Percentiles rank a stretch among this genome's conserved stretches.
phyloP scores from a whole-genome alignment of 1,284 basidiomycete species.

The Xanthoconium separans region DNA sequence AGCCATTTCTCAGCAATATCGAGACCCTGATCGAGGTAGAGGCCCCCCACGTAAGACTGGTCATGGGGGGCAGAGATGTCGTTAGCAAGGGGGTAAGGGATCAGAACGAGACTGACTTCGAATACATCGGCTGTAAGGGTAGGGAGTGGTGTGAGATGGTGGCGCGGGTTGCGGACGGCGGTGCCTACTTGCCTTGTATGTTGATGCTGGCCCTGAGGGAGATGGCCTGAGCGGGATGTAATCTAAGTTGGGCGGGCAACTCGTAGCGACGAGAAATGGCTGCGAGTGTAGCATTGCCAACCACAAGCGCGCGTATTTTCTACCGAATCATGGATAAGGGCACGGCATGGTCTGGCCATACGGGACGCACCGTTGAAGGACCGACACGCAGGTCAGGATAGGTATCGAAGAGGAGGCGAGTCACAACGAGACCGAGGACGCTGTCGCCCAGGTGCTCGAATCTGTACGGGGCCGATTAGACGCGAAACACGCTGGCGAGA shows the following conservation, averaged over 20 bases:
- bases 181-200: slow-evolving; percentile 57
- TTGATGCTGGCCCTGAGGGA: slow-evolving; percentile 62
- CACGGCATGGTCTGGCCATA: not conserved
- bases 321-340: slow-evolving; percentile 24
- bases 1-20: slow-evolving; percentile 57
- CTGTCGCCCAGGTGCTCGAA: slow-evolving; percentile 73
- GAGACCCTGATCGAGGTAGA: slow-evolving; percentile 68
- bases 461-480: slow-evolving; percentile 35
- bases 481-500: not conserved
- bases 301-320: slow-evolving; percentile 73
- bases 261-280: slow-evolving; percentile 63
- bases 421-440: slow-evolving; percentile 66
- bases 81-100: slow-evolving; percentile 4
- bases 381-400: slow-evolving; percentile 73
- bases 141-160: slow-evolving; percentile 9
- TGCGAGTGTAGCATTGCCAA: slow-evolving; percentile 70
- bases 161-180: not conserved
- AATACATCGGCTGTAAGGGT: slow-evolving; percentile 62
- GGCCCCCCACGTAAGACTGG: slow-evolving; percentile 72
- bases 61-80: not conserved
- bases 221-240: slow-evolving; percentile 69
- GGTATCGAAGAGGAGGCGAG: slow-evolving; percentile 56
- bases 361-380: slow-evolving; percentile 60
- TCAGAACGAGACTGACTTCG: slow-evolving; percentile 47
- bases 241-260: slow-evolving; percentile 55